Conservation (phyloP, 2,329 filamentous ascomycete genomes). For the Exserohilum rostratum region DNA sequence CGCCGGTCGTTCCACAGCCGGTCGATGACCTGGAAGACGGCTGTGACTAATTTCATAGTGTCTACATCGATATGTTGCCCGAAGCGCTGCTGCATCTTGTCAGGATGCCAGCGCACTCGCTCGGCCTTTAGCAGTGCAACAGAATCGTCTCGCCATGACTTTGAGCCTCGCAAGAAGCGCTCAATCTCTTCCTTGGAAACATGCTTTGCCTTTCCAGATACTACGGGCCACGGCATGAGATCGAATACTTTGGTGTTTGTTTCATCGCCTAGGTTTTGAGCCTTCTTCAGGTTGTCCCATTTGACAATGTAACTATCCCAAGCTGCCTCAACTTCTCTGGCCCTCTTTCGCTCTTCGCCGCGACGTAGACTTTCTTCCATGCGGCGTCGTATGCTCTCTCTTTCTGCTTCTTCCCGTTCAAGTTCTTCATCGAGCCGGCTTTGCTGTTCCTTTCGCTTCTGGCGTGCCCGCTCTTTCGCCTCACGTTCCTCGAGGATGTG, state of each 20-base stretch:
- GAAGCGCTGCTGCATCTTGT: slow-evolving; percentile 93
- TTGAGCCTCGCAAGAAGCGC: slow-evolving; percentile 70
- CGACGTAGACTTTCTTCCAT: slow-evolving; percentile 73
- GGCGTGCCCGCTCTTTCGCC: slow-evolving; percentile 57
- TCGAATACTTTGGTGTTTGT: slow-evolving; percentile 33
- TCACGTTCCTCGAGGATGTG: slow-evolving; percentile 79
- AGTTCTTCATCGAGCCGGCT: slow-evolving; percentile 50
- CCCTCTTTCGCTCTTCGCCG: slow-evolving; percentile 67
- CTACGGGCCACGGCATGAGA: slow-evolving; percentile 74
- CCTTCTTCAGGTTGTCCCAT: slow-evolving; percentile 64
- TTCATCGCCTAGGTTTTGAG: slow-evolving; percentile 15
- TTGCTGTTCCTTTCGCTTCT: slow-evolving; percentile 53
- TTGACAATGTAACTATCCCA: slow-evolving; percentile 69
- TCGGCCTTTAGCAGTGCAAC: slow-evolving; percentile 74
- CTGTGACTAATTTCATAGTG: slow-evolving; percentile 80
- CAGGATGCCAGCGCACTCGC: slow-evolving; percentile 93
- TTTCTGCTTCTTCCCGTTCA: slow-evolving; percentile 51
- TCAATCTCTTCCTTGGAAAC: slow-evolving; percentile 67
- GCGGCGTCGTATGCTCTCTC: slow-evolving; percentile 60
- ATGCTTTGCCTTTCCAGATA: slow-evolving; percentile 63
- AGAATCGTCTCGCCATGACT: slow-evolving; percentile 48
- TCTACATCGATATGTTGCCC: slow-evolving; percentile 72
- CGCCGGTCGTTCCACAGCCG: slow-evolving; percentile 70
- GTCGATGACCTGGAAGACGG: slow-evolving; percentile 91
- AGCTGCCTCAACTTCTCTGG: slow-evolving; percentile 61